A percentile compares a stretch with the other conserved stretches of the same genome.
Conservation (phyloP, 805 yeast genomes). For the Metschnikowia hibisci region DNA sequence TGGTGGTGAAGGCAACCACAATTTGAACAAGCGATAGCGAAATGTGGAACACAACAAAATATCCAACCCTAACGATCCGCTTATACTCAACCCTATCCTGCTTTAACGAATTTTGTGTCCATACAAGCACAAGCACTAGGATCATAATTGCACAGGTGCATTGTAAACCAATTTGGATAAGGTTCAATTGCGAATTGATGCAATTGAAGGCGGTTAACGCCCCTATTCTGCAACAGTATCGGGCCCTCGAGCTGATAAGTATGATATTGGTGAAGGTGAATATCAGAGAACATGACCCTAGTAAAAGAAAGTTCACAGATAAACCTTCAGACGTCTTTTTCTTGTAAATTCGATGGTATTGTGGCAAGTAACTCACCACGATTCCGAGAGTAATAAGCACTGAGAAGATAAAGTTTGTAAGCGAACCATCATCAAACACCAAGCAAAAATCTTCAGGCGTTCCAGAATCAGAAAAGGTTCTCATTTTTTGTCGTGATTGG, state of each 20-base stretch:
- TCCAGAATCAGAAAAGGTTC: background rate
- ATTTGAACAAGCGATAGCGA: constrained; percentile 32
- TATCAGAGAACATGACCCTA: constrained; percentile 68
- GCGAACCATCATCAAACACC: constrained; percentile 48
- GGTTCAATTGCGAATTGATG: constrained; percentile 58
- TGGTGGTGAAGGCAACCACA: constrained; percentile 27
- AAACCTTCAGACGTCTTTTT: constrained; percentile 73
- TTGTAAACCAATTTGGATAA: constrained; percentile 65
- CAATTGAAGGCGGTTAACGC: constrained; percentile 53
- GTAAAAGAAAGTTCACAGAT: constrained; percentile 64
- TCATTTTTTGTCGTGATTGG: background rate
- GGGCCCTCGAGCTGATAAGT: constrained; percentile 55
- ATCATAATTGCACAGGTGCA: constrained; percentile 56
- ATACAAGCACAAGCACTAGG: constrained; percentile 48
- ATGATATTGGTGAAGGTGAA: constrained; percentile 65
- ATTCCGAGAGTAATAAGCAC: constrained; percentile 61
- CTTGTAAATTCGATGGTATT: constrained; percentile 54
- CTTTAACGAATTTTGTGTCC: constrained; percentile 43
- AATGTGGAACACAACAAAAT: constrained; percentile 37
- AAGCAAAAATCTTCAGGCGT: constrained; percentile 30
- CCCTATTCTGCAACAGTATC: constrained; percentile 54
- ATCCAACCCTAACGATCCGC: constrained; percentile 39
- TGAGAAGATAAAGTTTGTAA: constrained; percentile 46
- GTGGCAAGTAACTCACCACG: constrained; percentile 69
- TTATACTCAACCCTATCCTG: constrained; percentile 45